phyloP scores from a whole-genome alignment of 2,329 filamentous ascomycete species.

The Didymella exigua region DNA sequence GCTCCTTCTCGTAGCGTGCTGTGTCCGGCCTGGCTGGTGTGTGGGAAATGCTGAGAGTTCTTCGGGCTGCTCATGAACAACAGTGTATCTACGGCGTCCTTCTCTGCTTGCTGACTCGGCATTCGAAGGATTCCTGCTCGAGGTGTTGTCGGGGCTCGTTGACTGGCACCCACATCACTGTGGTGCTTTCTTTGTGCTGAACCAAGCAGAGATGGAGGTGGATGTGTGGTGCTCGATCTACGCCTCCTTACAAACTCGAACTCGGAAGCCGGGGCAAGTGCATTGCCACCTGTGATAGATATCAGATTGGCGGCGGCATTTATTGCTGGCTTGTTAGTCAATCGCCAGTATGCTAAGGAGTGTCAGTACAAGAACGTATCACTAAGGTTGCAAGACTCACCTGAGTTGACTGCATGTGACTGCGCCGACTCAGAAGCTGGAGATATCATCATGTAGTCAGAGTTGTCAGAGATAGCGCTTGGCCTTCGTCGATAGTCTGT shows the following conservation, averaged over 20 bases:
- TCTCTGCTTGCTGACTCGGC: slow-evolving; percentile 73
- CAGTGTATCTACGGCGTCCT: slow-evolving; percentile 80
- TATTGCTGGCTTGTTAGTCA: slow-evolving; percentile 33
- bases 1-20: slow-evolving; percentile 40
- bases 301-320: slow-evolving; percentile 37
- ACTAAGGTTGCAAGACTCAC: slow-evolving; percentile 21
- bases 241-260: slow-evolving; percentile 43
- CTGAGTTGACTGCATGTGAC: slow-evolving; percentile 30
- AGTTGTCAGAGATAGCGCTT: slow-evolving; percentile 45
- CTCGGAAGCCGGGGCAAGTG: slow-evolving; percentile 43
- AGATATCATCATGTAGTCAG: slow-evolving; percentile 44
- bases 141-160: slow-evolving; percentile 40
- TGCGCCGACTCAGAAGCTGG: slow-evolving; percentile 37
- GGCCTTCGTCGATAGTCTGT: slow-evolving; percentile 39
- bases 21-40: slow-evolving; percentile 33
- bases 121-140: slow-evolving; percentile 65
- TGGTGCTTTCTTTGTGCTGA: slow-evolving; percentile 40
- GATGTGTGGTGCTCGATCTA: slow-evolving; percentile 41
- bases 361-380: background rate
- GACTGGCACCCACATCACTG: slow-evolving; percentile 36
- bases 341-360: slow-evolving; percentile 37
- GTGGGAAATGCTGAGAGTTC: slow-evolving; percentile 58
- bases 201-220: slow-evolving; percentile 40
- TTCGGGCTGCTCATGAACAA: slow-evolving; percentile 82
- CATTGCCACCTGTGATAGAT: slow-evolving; percentile 33